Percentiles rank a stretch among this genome's conserved stretches.
These are phyloP conservation scores for Mrakia frigida DNA, from an alignment of 768 basidiomycete species.

Conservation along the genomic window DNA sequence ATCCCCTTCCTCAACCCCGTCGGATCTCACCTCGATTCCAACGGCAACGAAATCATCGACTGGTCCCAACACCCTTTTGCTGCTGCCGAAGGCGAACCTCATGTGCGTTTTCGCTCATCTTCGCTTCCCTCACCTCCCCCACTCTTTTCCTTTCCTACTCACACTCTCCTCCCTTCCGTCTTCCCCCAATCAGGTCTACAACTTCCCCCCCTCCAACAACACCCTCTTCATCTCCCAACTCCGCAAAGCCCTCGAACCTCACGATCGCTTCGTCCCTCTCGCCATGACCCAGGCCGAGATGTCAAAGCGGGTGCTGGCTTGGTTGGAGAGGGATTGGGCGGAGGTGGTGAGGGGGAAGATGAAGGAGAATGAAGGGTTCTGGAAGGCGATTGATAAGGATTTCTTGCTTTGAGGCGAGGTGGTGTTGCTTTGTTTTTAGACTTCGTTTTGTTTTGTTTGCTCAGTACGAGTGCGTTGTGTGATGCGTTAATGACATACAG, in stretches of 20 bases:
- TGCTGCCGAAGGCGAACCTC: not conserved
- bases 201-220: not conserved
- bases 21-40: not conserved
- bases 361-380: not conserved
- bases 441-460: too few relatives aligned
- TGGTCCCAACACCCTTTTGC: not conserved
- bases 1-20: slow-evolving; percentile 22
- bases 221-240: not conserved
- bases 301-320: not conserved
- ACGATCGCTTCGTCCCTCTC: slow-evolving; percentile 6
- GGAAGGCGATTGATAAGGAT: not conserved
- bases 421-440: too few relatives aligned
- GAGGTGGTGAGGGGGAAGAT: not conserved
- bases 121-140: not conserved
- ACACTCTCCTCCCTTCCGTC: not conserved
- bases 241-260: slow-evolving; percentile 13
- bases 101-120: not conserved
- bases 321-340: slow-evolving; percentile 4
- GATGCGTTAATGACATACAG: too few relatives aligned
- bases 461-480: too few relatives aligned
- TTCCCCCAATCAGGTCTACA: not conserved
- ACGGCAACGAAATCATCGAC: not conserved
- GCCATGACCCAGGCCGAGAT: slow-evolving; percentile 10
- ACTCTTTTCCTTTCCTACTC: not conserved
- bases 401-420: too few relatives aligned